Evolutionary conservation across 2,329 filamentous ascomycete genomes (phyloP).

Genomic region (Fusarium floridanum): DNA sequence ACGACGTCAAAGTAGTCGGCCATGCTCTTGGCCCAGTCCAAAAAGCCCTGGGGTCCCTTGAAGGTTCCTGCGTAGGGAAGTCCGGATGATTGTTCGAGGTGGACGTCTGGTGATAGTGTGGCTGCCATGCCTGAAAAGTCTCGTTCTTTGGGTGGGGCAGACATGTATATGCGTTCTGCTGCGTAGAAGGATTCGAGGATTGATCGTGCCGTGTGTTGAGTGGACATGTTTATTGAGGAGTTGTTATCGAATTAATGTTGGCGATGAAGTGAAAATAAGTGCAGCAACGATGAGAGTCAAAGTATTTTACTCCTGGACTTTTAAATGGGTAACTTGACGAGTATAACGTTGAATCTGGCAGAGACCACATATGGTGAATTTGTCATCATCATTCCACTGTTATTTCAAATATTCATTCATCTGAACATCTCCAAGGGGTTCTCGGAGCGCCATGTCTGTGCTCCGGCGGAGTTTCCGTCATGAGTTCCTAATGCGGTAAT

Average conservation of each 20-base stretch:
- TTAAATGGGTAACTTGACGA: too few species aligned
- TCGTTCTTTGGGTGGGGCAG: conserved; percentile 43
- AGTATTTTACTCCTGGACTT: too few species aligned
- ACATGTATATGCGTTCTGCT: conserved; percentile 52
- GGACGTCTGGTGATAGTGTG: conserved; percentile 42
- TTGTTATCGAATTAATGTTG: too few species aligned
- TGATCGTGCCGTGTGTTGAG: conserved; percentile 41
- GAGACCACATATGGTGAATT: not conserved
- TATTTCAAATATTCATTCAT: not conserved
- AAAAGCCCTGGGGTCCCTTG: conserved; percentile 48
- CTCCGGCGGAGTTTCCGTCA: conserved; percentile 19
- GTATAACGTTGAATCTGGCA: not conserved
- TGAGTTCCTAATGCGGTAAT: conserved; percentile 16
- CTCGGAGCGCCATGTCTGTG: not conserved
- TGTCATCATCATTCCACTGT: not conserved
- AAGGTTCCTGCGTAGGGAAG: conserved; percentile 52
- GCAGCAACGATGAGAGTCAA: too few species aligned
- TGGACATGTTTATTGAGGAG: not conserved
- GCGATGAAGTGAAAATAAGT: too few species aligned
- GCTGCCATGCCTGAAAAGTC: conserved; percentile 50
- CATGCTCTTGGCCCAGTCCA: conserved; percentile 50
- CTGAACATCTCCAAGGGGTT: conserved; percentile 25
- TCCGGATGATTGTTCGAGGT: conserved; percentile 49
- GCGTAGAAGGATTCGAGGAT: conserved; percentile 52
- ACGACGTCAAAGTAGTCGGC: conserved; percentile 45